phyloP scores from a whole-genome alignment of 1,284 basidiomycete genomes.

The Tilletia caries region DNA sequence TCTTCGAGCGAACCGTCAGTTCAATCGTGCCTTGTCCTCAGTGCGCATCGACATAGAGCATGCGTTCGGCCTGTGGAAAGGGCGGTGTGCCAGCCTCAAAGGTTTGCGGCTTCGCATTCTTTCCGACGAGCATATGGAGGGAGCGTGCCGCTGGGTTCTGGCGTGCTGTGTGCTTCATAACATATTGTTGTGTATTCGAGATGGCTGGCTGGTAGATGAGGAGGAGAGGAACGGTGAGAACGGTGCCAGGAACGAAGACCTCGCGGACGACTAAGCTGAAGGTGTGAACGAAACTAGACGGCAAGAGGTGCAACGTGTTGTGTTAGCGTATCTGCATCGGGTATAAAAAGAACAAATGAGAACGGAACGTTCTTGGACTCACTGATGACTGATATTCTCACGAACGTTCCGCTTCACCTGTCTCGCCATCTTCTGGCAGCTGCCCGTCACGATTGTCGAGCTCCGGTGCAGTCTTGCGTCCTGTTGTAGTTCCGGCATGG shows the following conservation, averaged over 20 bases:
- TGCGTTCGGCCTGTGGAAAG: not conserved
- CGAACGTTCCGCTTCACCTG: too few relatives aligned
- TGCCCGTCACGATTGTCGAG: too few relatives aligned
- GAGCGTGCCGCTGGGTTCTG: not conserved
- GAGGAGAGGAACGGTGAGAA: not conserved
- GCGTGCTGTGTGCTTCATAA: not conserved
- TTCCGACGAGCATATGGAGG: not conserved
- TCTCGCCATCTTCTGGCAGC: too few relatives aligned
- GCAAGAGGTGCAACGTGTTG: not conserved
- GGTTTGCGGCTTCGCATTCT: not conserved
- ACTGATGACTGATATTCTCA: too few relatives aligned
- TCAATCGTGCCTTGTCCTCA: not conserved
- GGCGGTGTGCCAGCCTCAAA: not conserved
- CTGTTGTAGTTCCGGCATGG: too few relatives aligned
- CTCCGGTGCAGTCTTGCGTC: too few relatives aligned
- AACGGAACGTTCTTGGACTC: too few relatives aligned
- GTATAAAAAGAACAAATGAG: too few relatives aligned
- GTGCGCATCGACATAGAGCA: not conserved
- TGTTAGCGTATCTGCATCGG: too few relatives aligned
- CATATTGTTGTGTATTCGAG: not conserved
- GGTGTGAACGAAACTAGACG: not conserved
- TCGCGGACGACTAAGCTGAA: not conserved
- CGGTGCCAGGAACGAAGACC: not conserved
- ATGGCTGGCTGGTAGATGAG: not conserved
- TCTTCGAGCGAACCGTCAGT: not conserved